Evolutionary conservation across 2,329 filamentous ascomycete genomes (phyloP), one percentile per base, ranked within the genome.

Genomic region (Aspergillus novofumigatus): DNA sequence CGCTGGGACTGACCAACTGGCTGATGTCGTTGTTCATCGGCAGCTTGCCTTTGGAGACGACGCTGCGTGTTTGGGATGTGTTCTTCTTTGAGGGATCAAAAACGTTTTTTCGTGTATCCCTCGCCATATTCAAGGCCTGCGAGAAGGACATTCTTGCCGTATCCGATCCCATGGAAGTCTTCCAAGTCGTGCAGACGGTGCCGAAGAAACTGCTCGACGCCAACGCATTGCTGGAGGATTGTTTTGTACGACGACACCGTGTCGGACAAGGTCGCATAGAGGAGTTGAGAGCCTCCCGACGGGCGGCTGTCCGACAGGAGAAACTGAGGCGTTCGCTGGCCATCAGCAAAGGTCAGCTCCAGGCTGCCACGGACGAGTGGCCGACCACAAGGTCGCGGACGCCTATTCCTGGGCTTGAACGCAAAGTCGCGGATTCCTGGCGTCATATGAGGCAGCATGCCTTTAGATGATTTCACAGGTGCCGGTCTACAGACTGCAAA

Each of bases 11-110:
- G 74, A 96, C 92, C 9, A 90, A 92, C 3, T 97, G 93, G 93
- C 95, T 97, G 74, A 97, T 97, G 93, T 95, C 90, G 51, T 90
- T 94, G 66, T 97, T 94, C 73, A 94, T 97, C 59, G 92, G 92
- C 53, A 96, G 91, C 0, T 78, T 97, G 20, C 93, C 93, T 1
- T 92, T 96, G 60, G 93, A 97, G 76, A 91, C 89, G 20, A 93
- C 92, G 0, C 82, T 97, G 20, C 88, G 93, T 7, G 91, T 97
- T 1, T 97, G 93, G 93, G 93, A 97, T 66, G 86, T 91, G 1
- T 92, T 97, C 70, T 96, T 97, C 72, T 96, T 95, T 73, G 93
- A 97, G 74, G 93, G 93, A 3, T 92, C 89, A 51, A 95, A 94
- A 72, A 96, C 92, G 0, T 83, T 97, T 6, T 97, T 97, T 78